These are phyloP conservation scores for Monosporascus cannonballus DNA, from an alignment of 2,329 filamentous ascomycete genomes.

Conservation along the genomic window DNA sequence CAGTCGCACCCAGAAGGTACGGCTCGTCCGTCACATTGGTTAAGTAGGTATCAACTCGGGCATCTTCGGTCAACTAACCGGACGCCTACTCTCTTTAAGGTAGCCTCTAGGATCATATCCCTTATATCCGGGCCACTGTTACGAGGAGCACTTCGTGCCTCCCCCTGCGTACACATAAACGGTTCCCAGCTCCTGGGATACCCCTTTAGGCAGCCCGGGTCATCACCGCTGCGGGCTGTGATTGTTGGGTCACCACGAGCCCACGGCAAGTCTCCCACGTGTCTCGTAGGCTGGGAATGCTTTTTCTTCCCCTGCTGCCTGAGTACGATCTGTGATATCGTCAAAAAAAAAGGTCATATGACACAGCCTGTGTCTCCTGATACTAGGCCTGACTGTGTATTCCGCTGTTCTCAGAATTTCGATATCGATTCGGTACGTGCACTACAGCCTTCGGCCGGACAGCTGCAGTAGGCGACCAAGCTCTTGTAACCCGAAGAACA, in stretches of 20 bases:
- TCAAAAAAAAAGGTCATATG: not conserved
- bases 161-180: not conserved
- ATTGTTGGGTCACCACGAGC: not conserved
- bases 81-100: not conserved
- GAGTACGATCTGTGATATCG: not conserved
- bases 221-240: not conserved
- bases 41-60: not conserved
- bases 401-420: not conserved
- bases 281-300: not conserved
- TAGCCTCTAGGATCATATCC: not conserved
- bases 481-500: not conserved
- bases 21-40: not conserved
- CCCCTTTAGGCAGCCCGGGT: not conserved
- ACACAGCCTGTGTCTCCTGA: not conserved
- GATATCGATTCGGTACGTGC: not conserved
- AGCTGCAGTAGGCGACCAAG: not conserved
- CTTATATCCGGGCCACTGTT: not conserved
- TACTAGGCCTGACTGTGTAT: not conserved
- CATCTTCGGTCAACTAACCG: not conserved
- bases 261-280: not conserved
- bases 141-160: not conserved
- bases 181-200: not conserved
- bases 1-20: not conserved
- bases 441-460: not conserved
- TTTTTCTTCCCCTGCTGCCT: not conserved